Percentiles rank a stretch among this genome's conserved stretches.
These are phyloP conservation scores for Tylopilus subfusipes DNA, from an alignment of 768 basidiomycete species.

Conservation along the genomic window DNA sequence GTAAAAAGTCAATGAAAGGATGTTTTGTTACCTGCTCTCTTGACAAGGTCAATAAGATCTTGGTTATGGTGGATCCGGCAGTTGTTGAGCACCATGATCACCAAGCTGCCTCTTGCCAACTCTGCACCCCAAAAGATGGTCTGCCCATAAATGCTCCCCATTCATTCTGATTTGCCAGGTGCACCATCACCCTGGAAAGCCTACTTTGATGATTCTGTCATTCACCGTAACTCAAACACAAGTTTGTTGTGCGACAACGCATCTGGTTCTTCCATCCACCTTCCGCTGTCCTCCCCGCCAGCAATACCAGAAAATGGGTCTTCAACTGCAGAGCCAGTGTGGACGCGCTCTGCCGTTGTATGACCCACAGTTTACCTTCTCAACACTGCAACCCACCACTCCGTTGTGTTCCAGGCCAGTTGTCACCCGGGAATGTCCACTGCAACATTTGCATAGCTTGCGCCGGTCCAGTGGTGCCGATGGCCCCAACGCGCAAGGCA, in stretches of 20 bases:
- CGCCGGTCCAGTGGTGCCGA: constrained; percentile 13
- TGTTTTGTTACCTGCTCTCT: background rate
- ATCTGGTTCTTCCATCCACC: constrained; percentile 29
- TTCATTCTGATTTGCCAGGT: constrained; percentile 24
- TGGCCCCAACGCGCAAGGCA: background rate
- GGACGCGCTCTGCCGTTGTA: constrained; percentile 38
- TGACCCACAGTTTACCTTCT: constrained; percentile 11
- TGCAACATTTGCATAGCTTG: constrained; percentile 33
- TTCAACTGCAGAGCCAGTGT: constrained; percentile 39
- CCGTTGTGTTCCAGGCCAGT: constrained; percentile 25
- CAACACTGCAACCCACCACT: constrained; percentile 7
- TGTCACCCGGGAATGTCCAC: constrained; percentile 34
- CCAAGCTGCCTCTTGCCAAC: constrained; percentile 8
- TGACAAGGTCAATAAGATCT: background rate
- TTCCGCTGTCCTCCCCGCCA: constrained; percentile 40
- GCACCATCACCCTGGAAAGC: constrained; percentile 17
- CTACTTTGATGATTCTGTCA: constrained; percentile 12
- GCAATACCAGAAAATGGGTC: constrained; percentile 31
- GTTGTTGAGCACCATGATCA: constrained; percentile 7
- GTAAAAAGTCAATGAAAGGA: too few relatives aligned
- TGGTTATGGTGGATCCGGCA: constrained; percentile 3
- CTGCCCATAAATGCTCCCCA: constrained; percentile 30
- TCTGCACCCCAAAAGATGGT: constrained; percentile 25
- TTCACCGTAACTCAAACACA: constrained; percentile 23
- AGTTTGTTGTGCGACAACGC: constrained; percentile 27